phyloP scores from a whole-genome alignment of 305 asterid species.

The Fraxinus latifolia region DNA sequence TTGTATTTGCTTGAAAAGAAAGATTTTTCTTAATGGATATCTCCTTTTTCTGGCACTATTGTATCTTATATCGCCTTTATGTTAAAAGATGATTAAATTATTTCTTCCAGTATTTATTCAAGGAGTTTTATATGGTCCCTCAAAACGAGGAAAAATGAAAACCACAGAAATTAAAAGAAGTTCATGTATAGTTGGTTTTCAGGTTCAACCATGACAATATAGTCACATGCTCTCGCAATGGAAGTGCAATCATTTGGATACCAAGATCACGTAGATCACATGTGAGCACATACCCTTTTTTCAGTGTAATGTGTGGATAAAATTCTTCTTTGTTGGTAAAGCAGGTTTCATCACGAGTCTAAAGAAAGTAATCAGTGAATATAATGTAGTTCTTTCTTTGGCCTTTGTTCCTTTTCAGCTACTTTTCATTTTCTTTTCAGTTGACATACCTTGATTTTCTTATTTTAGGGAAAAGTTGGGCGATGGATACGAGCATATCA shows the following conservation, averaged over 20 bases:
- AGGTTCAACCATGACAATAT: conserved; percentile 96
- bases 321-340: not conserved
- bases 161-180: not conserved
- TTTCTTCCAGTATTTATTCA: conserved; percentile 7
- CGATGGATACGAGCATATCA: conserved; percentile 95
- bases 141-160: not conserved
- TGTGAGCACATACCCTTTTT: conserved; percentile 44
- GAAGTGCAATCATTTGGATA: conserved; percentile 97
- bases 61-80: conserved; percentile 9
- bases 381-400: conserved; percentile 18
- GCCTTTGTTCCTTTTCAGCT: conserved; percentile 1
- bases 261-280: conserved; percentile 95
- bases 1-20: not conserved
- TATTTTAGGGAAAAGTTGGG: conserved; percentile 74
- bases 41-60: not conserved
- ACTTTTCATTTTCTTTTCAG: not conserved
- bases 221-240: conserved; percentile 98
- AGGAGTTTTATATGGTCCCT: not conserved
- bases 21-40: not conserved
- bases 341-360: conserved; percentile 3
- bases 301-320: conserved; percentile 9
- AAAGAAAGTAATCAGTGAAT: conserved; percentile 9
- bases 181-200: conserved; percentile 28
- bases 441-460: conserved; percentile 14
- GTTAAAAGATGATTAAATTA: conserved; percentile 1